phyloP scores from a whole-genome alignment of 208 protist genomes.

The Porcisia hertigi region DNA sequence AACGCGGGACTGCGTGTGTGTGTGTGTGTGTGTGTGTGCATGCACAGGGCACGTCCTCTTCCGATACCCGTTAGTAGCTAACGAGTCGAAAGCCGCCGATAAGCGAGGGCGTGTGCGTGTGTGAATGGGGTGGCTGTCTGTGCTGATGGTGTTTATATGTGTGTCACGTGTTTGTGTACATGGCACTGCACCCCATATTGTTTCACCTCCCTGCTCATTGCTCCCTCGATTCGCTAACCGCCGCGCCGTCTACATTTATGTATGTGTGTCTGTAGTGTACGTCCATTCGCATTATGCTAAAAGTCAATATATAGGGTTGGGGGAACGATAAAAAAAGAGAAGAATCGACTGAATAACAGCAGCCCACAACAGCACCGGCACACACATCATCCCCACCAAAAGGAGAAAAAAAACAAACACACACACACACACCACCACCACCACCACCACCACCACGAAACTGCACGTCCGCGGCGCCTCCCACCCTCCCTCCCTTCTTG shows the following conservation, averaged over 20 bases:
- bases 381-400: no score
- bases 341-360: not conserved
- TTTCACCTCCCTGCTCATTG: not conserved
- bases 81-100: not conserved
- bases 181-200: not conserved
- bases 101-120: not conserved
- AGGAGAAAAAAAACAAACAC: no score
- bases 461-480: not conserved
- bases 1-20: not conserved
- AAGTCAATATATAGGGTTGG: no score
- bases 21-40: not conserved
- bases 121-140: no score
- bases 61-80: conserved; percentile 7
- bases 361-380: no score
- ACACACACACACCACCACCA: no score
- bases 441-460: no score
- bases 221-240: not conserved
- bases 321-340: not conserved
- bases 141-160: no score
- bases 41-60: not conserved
- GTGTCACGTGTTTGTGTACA: not conserved
- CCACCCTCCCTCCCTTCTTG: not conserved
- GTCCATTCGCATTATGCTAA: not conserved
- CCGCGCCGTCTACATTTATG: not conserved
- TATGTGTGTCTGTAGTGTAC: not conserved